These are phyloP conservation scores for Saussurea involucrata DNA, from an alignment of 129 eudicot species.

Conservation along the genomic window DNA sequence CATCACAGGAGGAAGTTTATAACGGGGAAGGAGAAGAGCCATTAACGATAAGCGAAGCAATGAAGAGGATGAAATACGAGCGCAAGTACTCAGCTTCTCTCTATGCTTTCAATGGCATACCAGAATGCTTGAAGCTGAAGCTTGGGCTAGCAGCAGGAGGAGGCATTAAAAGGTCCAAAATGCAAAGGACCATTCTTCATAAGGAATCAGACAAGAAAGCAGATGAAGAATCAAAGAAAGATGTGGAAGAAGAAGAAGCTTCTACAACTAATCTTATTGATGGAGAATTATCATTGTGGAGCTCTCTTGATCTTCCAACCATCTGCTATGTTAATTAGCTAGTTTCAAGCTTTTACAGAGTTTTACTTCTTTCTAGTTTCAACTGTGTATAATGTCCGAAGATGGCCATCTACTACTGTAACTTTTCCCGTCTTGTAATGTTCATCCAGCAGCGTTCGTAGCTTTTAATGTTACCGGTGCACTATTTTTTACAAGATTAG, in stretches of 20 bases:
- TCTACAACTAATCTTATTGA: conserved; percentile 29
- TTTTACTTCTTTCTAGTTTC: not conserved
- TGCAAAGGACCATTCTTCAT: conserved; percentile 27
- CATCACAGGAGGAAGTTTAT: conserved; percentile 30
- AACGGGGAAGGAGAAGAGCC: conserved; percentile 48
- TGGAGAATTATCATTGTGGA: conserved; percentile 51
- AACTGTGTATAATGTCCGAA: not conserved
- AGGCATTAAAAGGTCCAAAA: conserved; percentile 33
- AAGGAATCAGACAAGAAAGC: conserved; percentile 7
- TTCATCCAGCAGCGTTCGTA: not conserved
- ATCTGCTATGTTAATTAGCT: conserved; percentile 55
- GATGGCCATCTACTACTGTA: conserved; percentile 7
- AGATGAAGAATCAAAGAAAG: conserved; percentile 24
- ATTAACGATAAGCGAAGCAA: conserved; percentile 49
- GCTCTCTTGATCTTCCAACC: conserved; percentile 63
- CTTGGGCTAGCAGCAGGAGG: conserved; percentile 29
- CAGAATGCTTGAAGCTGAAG: conserved; percentile 61
- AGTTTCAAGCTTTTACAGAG: not conserved
- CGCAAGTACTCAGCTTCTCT: conserved; percentile 78
- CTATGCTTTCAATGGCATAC: conserved; percentile 77
- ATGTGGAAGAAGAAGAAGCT: conserved; percentile 28
- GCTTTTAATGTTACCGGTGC: not conserved
- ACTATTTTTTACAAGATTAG: not conserved
- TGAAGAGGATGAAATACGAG: conserved; percentile 81
- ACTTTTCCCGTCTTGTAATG: conserved; percentile 9